Conservation (phyloP, 495 filamentous ascomycete species). For the Mytilinidion resinicola region DNA sequence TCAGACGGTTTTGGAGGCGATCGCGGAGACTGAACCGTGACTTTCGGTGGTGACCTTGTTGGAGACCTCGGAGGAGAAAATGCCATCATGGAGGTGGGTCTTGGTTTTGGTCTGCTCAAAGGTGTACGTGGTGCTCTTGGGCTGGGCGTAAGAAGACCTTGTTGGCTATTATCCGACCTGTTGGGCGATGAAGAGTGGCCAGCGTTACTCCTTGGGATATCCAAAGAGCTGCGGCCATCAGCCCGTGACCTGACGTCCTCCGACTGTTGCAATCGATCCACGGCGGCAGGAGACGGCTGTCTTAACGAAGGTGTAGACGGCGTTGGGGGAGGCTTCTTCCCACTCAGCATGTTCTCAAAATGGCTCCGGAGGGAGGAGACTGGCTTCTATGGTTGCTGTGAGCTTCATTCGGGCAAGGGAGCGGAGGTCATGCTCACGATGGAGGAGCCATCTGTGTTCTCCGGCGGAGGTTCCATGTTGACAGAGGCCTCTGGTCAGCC, state of each 20-base stretch:
- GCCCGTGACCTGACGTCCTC: conserved; percentile 15
- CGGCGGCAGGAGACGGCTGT: conserved; percentile 8
- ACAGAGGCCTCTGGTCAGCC: conserved; percentile 14
- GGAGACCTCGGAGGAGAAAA: conserved; percentile 54
- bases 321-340: conserved; percentile 13
- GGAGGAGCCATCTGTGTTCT: conserved; percentile 52
- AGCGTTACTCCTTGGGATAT: conserved; percentile 26
- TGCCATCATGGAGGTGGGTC: conserved; percentile 46
- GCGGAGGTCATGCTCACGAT: conserved; percentile 42
- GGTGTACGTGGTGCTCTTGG: conserved; percentile 21
- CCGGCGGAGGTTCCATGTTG: conserved; percentile 24
- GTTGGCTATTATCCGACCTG: conserved; percentile 10
- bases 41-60: conserved; percentile 61
- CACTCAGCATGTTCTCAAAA: conserved; percentile 76
- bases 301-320: conserved; percentile 5
- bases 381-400: conserved; percentile 44
- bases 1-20: conserved; percentile 57
- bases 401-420: background rate
- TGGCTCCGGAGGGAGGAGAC: conserved; percentile 89
- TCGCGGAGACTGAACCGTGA: conserved; percentile 66
- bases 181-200: conserved; percentile 4
- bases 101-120: conserved; percentile 33
- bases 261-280: conserved; percentile 5
- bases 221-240: conserved; percentile 28
- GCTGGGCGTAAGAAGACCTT: conserved; percentile 15